A percentile compares a stretch with the other conserved stretches of the same genome.
Evolutionary conservation across 1,284 basidiomycete species (phyloP).

Genomic region (Termitomyces sp.): DNA sequence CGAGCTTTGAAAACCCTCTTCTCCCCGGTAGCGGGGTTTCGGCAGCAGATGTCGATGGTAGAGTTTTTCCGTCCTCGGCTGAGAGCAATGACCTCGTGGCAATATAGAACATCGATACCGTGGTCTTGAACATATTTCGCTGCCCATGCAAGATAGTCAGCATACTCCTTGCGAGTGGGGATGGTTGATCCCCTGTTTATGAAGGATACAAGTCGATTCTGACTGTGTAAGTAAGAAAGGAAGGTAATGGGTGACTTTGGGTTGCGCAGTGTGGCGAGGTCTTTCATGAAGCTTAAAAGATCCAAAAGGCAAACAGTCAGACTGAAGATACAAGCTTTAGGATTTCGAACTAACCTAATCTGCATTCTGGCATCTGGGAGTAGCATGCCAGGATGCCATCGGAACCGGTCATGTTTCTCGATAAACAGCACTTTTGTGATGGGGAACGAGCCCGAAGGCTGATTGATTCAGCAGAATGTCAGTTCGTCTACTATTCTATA

Average conservation of each 20-base stretch:
- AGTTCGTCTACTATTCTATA: neutral
- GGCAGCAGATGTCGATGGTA: constrained; percentile 37
- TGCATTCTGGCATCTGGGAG: constrained; percentile 56
- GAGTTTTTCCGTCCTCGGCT: constrained; percentile 25
- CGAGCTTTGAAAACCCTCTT: constrained; percentile 33
- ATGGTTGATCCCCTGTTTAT: constrained; percentile 87
- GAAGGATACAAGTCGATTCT: constrained; percentile 49
- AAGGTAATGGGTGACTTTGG: constrained; percentile 56
- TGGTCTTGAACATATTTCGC: constrained; percentile 40
- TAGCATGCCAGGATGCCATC: constrained; percentile 59
- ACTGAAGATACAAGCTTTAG: neutral
- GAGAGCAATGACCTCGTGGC: constrained; percentile 45
- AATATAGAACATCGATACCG: constrained; percentile 43
- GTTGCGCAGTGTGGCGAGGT: constrained; percentile 53
- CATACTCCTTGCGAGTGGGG: constrained; percentile 82
- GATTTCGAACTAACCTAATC: constrained; percentile 38
- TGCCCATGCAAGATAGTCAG: constrained; percentile 56
- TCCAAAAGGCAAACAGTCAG: neutral
- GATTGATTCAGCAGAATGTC: neutral
- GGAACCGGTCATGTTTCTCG: constrained; percentile 45
- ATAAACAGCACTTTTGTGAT: constrained; percentile 44
- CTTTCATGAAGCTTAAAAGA: constrained; percentile 48
- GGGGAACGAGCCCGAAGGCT: constrained; percentile 15
- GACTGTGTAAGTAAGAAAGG: constrained; percentile 49
- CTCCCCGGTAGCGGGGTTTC: constrained; percentile 32